Evolutionary conservation across 306 rosid species (phyloP), one percentile per base, ranked within the genome.

Genomic region (Malus orientalis): DNA sequence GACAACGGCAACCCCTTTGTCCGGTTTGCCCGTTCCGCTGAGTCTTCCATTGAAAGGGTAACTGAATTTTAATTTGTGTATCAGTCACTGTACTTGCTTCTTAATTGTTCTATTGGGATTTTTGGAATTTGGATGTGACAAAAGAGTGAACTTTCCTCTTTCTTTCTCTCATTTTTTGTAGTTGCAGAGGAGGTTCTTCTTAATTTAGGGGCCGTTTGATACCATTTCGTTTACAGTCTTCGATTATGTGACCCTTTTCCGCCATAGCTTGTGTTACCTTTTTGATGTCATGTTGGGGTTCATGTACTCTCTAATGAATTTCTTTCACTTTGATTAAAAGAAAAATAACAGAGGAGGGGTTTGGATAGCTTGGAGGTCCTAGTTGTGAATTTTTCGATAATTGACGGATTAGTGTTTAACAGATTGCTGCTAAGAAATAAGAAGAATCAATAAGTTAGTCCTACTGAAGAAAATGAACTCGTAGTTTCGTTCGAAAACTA

Each of bases 31-130:
- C 89, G 79, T 44, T 78, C 92, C 71, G 74, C 97, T 4, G 99
- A 96, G 77, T 88, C 99, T 64, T 19, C 84, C 65, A 87, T 96
- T 49, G 99, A 96, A 86, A 96, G 89, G 96, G 98, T 96, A 79
- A 76, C 70, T 67, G 70, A 5, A 59, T 1, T 14, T 9, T 5
- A 0, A 67, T 2, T 22, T 51, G 10, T 19, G 30, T 0, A 18
- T 32, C 44, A 62, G 29, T 49, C 42, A 59, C 44, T 11, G 1
- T 19, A 2, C 20, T 19, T 44, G 18, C 40, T 36, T 36, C 8
- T 36, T 36, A 36, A 36, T 36, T 36, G 40, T 36, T 36, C 0
- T 36, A 27, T 61, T 27, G 67, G 19, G 36, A 61, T 13, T 61
- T 61, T 61, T 61, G 19, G 36, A 27, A 12, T 25, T 25, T 60